Conservation (phyloP, 2,329 filamentous ascomycete genomes). For the Colletotrichum camelliae region DNA sequence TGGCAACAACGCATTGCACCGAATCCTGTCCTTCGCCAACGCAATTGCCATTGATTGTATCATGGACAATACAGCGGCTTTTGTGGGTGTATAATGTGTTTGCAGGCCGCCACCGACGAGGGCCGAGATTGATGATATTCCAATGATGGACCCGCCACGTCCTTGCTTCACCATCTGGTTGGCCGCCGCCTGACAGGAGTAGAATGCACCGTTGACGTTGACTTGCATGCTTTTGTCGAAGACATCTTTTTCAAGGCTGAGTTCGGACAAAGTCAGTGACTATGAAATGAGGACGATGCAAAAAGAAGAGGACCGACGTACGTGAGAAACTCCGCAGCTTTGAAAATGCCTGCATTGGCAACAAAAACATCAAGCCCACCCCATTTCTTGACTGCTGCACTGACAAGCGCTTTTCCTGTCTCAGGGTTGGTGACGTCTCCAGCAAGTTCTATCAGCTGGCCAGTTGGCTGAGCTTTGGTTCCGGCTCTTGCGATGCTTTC, state of each 20-base stretch:
- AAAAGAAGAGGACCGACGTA: not conserved
- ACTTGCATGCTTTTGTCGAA: constrained; percentile 65
- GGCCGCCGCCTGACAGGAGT: constrained; percentile 70
- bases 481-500: constrained; percentile 34
- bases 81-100: constrained; percentile 76
- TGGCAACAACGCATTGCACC: constrained; percentile 73
- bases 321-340: constrained; percentile 14
- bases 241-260: constrained; percentile 59
- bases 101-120: constrained; percentile 70
- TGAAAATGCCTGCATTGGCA: constrained; percentile 13
- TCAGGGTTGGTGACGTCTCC: constrained; percentile 71
- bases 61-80: constrained; percentile 70
- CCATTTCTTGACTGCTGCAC: constrained; percentile 45
- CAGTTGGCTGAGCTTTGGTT: constrained; percentile 40
- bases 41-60: constrained; percentile 74
- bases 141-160: constrained; percentile 65
- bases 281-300: not conserved
- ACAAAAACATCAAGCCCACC: constrained; percentile 52
- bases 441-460: constrained; percentile 58
- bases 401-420: constrained; percentile 52
- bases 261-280: constrained; percentile 35
- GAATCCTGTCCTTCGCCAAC: constrained; percentile 67
- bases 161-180: constrained; percentile 56
- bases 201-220: constrained; percentile 74
- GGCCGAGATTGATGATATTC: constrained; percentile 70